A percentile compares a stretch with the other conserved stretches of the same genome.
These are phyloP conservation scores for Centrapalus pauciflorus DNA, from an alignment of 129 eudicot genomes.

Conservation along the genomic window DNA sequence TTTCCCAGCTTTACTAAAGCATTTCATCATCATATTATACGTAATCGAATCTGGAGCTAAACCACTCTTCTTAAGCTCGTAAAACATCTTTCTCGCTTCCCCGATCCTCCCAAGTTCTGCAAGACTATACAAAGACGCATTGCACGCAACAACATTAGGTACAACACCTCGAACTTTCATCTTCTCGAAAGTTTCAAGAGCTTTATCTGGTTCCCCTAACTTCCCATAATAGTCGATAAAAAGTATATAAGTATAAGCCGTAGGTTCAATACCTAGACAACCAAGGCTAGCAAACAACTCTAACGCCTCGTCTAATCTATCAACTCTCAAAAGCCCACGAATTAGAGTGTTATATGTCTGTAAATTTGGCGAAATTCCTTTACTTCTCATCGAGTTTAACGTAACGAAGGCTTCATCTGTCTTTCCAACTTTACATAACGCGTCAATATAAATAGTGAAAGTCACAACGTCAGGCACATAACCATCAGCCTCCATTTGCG, in stretches of 20 bases:
- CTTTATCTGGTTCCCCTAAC: slow-evolving; percentile 67
- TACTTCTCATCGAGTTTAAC: slow-evolving; percentile 53
- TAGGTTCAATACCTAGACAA: slow-evolving; percentile 44
- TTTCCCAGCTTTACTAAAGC: slow-evolving; percentile 71
- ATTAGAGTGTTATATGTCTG: slow-evolving; percentile 84
- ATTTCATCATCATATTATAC: slow-evolving; percentile 96
- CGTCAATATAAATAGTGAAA: slow-evolving; percentile 70
- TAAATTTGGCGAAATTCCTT: slow-evolving; percentile 64
- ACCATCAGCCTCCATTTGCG: slow-evolving; percentile 85
- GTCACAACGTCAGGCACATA: slow-evolving; percentile 78
- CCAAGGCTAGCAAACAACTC: slow-evolving; percentile 54
- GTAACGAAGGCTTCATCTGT: slow-evolving; percentile 65
- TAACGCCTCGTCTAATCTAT: slow-evolving; percentile 60
- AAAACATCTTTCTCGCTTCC: slow-evolving; percentile 69
- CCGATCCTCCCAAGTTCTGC: slow-evolving; percentile 69
- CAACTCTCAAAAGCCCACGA: slow-evolving; percentile 64
- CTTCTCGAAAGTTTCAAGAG: slow-evolving; percentile 71
- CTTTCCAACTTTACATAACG: slow-evolving; percentile 77
- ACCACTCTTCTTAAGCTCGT: slow-evolving; percentile 70
- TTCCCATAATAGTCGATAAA: slow-evolving; percentile 92
- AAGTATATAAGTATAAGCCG: slow-evolving; percentile 75
- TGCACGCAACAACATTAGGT: slow-evolving; percentile 83
- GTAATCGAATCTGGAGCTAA: slow-evolving; percentile 90
- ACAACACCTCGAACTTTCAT: slow-evolving; percentile 84
- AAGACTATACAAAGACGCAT: slow-evolving; percentile 86